Conservation (phyloP, 139 green algal genomes). For the Chlorella sp. region DNA sequence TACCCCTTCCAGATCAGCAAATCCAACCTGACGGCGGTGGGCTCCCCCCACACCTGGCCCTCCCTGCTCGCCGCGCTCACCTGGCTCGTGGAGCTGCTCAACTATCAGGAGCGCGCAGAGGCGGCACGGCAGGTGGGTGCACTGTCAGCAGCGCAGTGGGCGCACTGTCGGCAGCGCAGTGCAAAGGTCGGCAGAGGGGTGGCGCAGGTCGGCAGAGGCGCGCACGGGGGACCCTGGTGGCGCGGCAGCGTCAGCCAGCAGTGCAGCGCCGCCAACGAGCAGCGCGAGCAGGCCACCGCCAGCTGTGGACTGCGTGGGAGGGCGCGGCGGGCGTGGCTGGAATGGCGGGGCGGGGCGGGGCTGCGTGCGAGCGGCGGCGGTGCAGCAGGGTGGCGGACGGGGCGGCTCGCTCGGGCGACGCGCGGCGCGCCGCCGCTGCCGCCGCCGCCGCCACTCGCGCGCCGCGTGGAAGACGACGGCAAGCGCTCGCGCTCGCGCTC, state of each 20-base stretch:
- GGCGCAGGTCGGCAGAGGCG: slow-evolving; percentile 1
- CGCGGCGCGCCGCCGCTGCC: too few relatives aligned
- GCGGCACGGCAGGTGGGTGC: slow-evolving; percentile 12
- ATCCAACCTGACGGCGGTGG: slow-evolving; percentile 86
- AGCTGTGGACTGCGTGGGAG: background rate
- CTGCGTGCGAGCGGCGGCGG: background rate
- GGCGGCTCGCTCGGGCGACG: too few relatives aligned
- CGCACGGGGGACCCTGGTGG: too few relatives aligned
- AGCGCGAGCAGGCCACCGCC: too few relatives aligned
- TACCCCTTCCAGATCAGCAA: slow-evolving; percentile 96
- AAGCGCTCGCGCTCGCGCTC: too few relatives aligned
- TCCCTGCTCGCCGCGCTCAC: slow-evolving; percentile 75
- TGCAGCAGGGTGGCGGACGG: too few relatives aligned
- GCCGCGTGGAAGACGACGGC: too few relatives aligned
- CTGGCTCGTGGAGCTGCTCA: slow-evolving; percentile 93
- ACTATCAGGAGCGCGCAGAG: slow-evolving; percentile 79
- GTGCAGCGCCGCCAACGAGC: too few relatives aligned
- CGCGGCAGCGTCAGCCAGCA: too few relatives aligned
- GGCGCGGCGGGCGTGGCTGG: too few relatives aligned
- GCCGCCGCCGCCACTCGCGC: too few relatives aligned
- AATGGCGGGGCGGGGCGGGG: too few relatives aligned
- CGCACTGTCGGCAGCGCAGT: background rate
- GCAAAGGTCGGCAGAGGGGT: background rate
- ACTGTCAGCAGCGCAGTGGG: background rate
- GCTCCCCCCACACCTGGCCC: slow-evolving; percentile 92